Percentiles rank a stretch among this genome's conserved stretches.
Evolutionary conservation across 495 filamentous ascomycete species (phyloP).

Genomic region (Penicillium tannophilum): DNA sequence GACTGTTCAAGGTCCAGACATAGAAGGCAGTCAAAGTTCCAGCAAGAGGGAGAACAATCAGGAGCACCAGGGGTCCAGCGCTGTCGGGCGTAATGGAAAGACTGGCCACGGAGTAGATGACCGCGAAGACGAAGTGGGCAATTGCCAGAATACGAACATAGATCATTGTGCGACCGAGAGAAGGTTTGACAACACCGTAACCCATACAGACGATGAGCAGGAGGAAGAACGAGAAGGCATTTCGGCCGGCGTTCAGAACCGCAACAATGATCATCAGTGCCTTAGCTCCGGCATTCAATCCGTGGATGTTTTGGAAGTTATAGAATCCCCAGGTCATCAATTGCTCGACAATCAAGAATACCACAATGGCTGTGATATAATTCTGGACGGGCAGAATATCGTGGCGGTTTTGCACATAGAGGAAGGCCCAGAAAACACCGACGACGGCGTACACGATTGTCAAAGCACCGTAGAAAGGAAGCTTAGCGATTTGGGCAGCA

Average conservation of each 20-base stretch:
- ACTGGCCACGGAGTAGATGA: conserved; percentile 90
- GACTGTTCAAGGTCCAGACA: conserved; percentile 96
- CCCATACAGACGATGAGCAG: conserved; percentile 99
- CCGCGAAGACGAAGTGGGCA: conserved; percentile 90
- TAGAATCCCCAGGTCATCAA: conserved; percentile 99
- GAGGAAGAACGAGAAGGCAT: conserved; percentile 98
- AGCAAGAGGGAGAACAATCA: conserved; percentile 91
- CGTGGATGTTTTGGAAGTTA: conserved; percentile 86
- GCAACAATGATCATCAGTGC: conserved; percentile 87
- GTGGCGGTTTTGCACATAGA: conserved; percentile 90
- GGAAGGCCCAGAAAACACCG: conserved; percentile 85
- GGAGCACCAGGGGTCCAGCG: conserved; percentile 82
- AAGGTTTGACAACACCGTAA: conserved; percentile 95
- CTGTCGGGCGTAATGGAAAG: conserved; percentile 78
- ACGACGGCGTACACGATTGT: conserved; percentile 94
- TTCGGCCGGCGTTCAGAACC: conserved; percentile 87
- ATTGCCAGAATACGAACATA: conserved; percentile 90
- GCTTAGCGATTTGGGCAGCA: conserved; percentile 91
- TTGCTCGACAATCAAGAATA: conserved; percentile 94
- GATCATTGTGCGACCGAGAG: conserved; percentile 91
- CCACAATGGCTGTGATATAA: conserved; percentile 96
- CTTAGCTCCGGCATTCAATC: conserved; percentile 76
- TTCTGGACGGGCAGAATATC: conserved; percentile 99
- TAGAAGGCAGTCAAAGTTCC: conserved; percentile 96
- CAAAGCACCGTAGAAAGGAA: conserved; percentile 95